Conservation (phyloP, 2,329 filamentous ascomycete genomes). For the Trichoderma sp. region DNA sequence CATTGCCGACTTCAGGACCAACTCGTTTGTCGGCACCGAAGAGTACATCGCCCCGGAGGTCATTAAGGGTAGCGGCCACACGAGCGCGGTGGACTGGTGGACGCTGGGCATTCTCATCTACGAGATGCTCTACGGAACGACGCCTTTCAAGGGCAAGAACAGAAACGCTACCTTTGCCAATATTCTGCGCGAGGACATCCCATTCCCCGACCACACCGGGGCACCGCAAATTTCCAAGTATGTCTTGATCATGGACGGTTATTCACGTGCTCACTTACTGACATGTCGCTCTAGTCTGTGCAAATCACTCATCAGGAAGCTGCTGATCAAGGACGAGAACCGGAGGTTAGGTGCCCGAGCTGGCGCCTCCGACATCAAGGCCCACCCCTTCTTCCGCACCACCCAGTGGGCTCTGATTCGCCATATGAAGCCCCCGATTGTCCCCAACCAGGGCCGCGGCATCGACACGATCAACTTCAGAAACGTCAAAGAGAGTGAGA, state of each 20-base stretch:
- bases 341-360: slow-evolving; percentile 89
- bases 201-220: slow-evolving; percentile 87
- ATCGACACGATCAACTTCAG: slow-evolving; percentile 97
- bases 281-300: slow-evolving; percentile 67
- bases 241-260: slow-evolving; percentile 41
- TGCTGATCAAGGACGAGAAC: slow-evolving; percentile 97
- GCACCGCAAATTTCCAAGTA: slow-evolving; percentile 89
- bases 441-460: slow-evolving; percentile 85
- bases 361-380: slow-evolving; percentile 95
- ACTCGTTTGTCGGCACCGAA: slow-evolving; percentile 97
- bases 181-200: slow-evolving; percentile 91
- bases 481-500: slow-evolving; percentile 96
- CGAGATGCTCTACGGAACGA: slow-evolving; percentile 98
- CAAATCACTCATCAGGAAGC: slow-evolving; percentile 93
- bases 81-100: slow-evolving; percentile 99
- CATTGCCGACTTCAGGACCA: slow-evolving; percentile 96
- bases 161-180: slow-evolving; percentile 97
- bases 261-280: neutral
- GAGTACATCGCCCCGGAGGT: slow-evolving; percentile 99
- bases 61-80: slow-evolving; percentile 97
- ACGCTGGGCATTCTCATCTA: slow-evolving; percentile 96
- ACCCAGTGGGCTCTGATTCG: slow-evolving; percentile 97
- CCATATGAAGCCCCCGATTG: slow-evolving; percentile 97
- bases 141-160: slow-evolving; percentile 99
- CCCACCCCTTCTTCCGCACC: slow-evolving; percentile 90